These are phyloP conservation scores for Tylopilus sp. DNA, from an alignment of 768 basidiomycete genomes.

Conservation along the genomic window DNA sequence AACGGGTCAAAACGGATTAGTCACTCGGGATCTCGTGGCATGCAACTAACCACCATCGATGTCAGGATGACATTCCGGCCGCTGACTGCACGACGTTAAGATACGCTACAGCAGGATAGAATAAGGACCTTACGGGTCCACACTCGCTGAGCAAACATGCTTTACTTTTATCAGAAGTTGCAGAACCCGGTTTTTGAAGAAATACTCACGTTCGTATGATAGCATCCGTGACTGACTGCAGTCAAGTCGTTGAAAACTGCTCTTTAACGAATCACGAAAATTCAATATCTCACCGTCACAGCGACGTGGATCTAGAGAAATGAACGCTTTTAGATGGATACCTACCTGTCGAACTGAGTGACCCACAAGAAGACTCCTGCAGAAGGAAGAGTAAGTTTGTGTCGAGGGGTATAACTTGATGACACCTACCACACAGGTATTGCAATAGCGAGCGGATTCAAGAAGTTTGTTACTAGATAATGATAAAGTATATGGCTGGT, in stretches of 20 bases:
- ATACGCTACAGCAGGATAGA: background rate
- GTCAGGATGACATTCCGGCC: slow-evolving; percentile 41
- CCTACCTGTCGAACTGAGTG: background rate
- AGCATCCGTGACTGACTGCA: slow-evolving; percentile 46
- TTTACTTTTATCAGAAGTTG: slow-evolving; percentile 9
- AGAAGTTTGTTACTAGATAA: slow-evolving; percentile 54
- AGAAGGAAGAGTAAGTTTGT: background rate
- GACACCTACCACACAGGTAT: slow-evolving; percentile 42
- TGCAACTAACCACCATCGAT: slow-evolving; percentile 41
- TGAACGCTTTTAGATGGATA: background rate
- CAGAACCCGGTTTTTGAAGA: background rate
- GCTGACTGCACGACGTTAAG: slow-evolving; percentile 38
- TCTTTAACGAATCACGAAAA: background rate
- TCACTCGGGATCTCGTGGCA: background rate
- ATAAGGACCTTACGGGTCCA: slow-evolving; percentile 41
- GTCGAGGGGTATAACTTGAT: too few species aligned
- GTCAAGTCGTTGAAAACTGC: background rate
- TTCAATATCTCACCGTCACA: slow-evolving; percentile 42
- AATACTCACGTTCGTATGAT: slow-evolving; percentile 38
- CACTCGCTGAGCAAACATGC: slow-evolving; percentile 47
- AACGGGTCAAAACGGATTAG: slow-evolving; percentile 6
- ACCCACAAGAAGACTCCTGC: slow-evolving; percentile 55
- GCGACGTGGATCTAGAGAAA: slow-evolving; percentile 47
- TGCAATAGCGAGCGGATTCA: slow-evolving; percentile 41
- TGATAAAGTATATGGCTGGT: slow-evolving; percentile 53